Conservation (phyloP, 1,284 basidiomycete genomes). For the Rhodotorula sp. region DNA sequence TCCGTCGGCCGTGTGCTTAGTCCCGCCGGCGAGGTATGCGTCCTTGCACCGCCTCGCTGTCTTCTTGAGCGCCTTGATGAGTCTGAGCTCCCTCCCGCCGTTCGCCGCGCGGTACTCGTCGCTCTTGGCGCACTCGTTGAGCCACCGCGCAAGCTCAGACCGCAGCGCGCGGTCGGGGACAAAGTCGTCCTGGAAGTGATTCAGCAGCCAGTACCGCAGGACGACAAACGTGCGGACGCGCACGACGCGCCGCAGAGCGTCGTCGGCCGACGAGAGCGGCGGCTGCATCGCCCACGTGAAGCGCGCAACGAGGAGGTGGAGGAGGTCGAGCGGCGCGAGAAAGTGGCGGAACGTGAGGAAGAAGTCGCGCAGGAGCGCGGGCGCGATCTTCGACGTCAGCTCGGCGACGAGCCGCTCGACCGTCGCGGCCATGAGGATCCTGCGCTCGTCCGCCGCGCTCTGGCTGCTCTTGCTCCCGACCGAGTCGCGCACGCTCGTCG, state of each 20-base stretch:
- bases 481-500: slow-evolving; percentile 34
- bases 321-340: slow-evolving; percentile 70
- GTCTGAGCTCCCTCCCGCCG: slow-evolving; percentile 64
- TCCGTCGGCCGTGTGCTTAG: background rate
- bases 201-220: slow-evolving; percentile 79
- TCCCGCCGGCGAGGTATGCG: slow-evolving; percentile 49
- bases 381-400: slow-evolving; percentile 76
- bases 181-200: slow-evolving; percentile 83
- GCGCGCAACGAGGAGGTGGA: slow-evolving; percentile 72
- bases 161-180: slow-evolving; percentile 74
- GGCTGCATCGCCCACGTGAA: slow-evolving; percentile 75
- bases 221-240: slow-evolving; percentile 82
- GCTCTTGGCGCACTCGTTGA: slow-evolving; percentile 66
- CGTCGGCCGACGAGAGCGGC: slow-evolving; percentile 25
- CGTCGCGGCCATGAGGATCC: slow-evolving; percentile 69
- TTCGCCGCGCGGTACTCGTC: slow-evolving; percentile 68
- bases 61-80: slow-evolving; percentile 75
- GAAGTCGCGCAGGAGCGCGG: slow-evolving; percentile 74
- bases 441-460: background rate
- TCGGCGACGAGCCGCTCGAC: slow-evolving; percentile 89
- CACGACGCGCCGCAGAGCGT: slow-evolving; percentile 69
- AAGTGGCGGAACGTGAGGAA: slow-evolving; percentile 85
- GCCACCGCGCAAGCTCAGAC: slow-evolving; percentile 68
- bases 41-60: slow-evolving; percentile 75
- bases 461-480: slow-evolving; percentile 7